Evolutionary conservation across 805 yeast species (phyloP), one percentile per base, ranked within the genome.

Genomic region (Helenozyma rhizophorensis): DNA sequence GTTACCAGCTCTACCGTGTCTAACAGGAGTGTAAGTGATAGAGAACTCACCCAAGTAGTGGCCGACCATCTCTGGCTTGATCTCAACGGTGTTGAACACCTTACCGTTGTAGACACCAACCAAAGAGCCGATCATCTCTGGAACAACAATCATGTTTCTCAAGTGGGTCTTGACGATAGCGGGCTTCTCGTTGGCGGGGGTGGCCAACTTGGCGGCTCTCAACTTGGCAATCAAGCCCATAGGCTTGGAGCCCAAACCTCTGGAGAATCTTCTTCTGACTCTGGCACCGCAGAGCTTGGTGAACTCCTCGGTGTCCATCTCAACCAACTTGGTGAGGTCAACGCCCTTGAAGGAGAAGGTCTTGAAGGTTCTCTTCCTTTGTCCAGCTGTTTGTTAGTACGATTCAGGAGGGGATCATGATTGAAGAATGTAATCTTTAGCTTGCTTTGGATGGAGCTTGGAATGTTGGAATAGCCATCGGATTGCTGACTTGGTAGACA

Each of bases 41-140:
- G 98, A 90, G 87, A 93, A 93, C 80, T 93, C 99, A 78, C 97
- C 99, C 63, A 93, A 85, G 94, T 93, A 93, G 84, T 90, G 96
- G 70, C 98, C 97, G 68, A 90, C 89, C 98, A 93, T 93, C 80
- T 93, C 99, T 65, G 98, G 96, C 73, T 78, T 88, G 75, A 93
- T 76, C 74, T 93, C 99, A 71, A 93, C 96, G 61, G 82, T 84
- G 95, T 90, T 90, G 95, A 93, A 93, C 59, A 78, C 86, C 80
- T 93, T 93, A 78, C 99, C 99, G 82, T 93, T 93, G 96, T 93
- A 93, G 60, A 93, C 84, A 76, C 97, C 97, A 58, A 93, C 81
- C 54, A 90, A 94, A 47, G 97, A 87, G 69, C 98, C 98, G 62
- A 93, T 88, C 98, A 93, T 93, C 81, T 93, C 99, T 75, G 99